Conservation (phyloP, 352 stramenopile genomes). For the Pythium aphanidermatum region DNA sequence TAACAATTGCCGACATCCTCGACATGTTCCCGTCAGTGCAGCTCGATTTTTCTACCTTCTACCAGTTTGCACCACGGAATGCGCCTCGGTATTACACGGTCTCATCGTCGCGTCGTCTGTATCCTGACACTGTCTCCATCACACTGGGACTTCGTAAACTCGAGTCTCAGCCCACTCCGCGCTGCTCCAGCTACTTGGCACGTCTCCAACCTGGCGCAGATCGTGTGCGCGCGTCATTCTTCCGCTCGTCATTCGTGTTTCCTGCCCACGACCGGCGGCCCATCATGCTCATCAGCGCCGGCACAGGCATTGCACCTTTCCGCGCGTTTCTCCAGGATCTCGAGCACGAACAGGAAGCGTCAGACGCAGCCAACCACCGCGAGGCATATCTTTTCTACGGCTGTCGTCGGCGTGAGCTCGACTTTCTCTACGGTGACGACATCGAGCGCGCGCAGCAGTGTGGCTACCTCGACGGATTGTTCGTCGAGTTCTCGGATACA, state of each 20-base stretch:
- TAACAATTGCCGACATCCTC: slow-evolving; percentile 58
- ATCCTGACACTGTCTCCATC: slow-evolving; percentile 53
- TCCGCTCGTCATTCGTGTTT: slow-evolving; percentile 73
- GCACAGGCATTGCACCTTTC: slow-evolving; percentile 80
- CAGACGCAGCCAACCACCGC: slow-evolving; percentile 19
- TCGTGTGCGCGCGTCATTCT: slow-evolving; percentile 52
- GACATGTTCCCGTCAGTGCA: slow-evolving; percentile 59
- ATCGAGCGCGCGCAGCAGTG: slow-evolving; percentile 31
- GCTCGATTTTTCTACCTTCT: slow-evolving; percentile 57
- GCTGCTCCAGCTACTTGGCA: slow-evolving; percentile 72
- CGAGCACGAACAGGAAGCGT: slow-evolving; percentile 40
- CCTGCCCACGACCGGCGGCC: slow-evolving; percentile 48
- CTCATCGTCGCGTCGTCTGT: slow-evolving; percentile 64
- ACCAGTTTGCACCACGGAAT: slow-evolving; percentile 61
- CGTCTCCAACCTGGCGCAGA: slow-evolving; percentile 35
- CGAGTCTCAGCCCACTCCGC: slow-evolving; percentile 42
- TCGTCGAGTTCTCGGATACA: slow-evolving; percentile 57
- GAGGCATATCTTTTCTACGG: slow-evolving; percentile 74
- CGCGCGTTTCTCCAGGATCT: slow-evolving; percentile 74
- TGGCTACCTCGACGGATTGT: slow-evolving; percentile 42
- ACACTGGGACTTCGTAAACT: slow-evolving; percentile 62
- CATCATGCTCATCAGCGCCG: slow-evolving; percentile 71
- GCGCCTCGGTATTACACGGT: slow-evolving; percentile 77
- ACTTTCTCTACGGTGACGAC: slow-evolving; percentile 72
- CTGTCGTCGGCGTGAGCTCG: slow-evolving; percentile 45